phyloP scores from a whole-genome alignment of 2,329 filamentous ascomycete species.

The Bipolaris bicolor region DNA sequence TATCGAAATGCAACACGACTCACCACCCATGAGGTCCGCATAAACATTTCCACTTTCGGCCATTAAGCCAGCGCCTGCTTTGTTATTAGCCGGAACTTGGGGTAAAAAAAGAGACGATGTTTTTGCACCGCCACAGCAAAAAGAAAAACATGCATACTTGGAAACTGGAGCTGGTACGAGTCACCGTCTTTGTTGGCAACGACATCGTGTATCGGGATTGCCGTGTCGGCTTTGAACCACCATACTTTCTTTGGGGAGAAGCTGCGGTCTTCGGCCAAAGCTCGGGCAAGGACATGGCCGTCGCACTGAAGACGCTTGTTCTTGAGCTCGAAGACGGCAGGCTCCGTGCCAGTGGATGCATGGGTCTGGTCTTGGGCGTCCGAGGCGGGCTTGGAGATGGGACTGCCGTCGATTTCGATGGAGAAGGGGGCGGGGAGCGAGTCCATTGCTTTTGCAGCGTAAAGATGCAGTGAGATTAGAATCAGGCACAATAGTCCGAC shows the following conservation, averaged over 20 bases:
- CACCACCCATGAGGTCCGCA: slow-evolving; percentile 22
- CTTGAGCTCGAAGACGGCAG: slow-evolving; percentile 30
- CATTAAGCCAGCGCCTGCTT: slow-evolving; percentile 20
- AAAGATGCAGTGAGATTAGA: slow-evolving; percentile 5
- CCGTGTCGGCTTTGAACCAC: slow-evolving; percentile 30
- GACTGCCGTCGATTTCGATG: slow-evolving; percentile 29
- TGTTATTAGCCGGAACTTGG: not conserved
- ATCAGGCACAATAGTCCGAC: slow-evolving; percentile 10
- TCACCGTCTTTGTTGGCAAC: slow-evolving; percentile 23
- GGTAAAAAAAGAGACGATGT: not conserved
- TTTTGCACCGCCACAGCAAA: not conserved
- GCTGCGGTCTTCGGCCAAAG: slow-evolving; percentile 25
- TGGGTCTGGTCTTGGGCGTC: slow-evolving; percentile 23
- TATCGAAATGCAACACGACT: slow-evolving; percentile 3
- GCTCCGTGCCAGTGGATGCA: slow-evolving; percentile 23
- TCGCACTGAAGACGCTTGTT: slow-evolving; percentile 23
- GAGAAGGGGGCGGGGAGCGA: slow-evolving; percentile 26
- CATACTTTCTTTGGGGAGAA: slow-evolving; percentile 27
- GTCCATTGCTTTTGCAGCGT: slow-evolving; percentile 21
- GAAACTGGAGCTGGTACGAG: slow-evolving; percentile 22
- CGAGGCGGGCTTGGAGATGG: slow-evolving; percentile 21
- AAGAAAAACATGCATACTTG: slow-evolving; percentile 15
- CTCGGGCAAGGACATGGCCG: slow-evolving; percentile 27
- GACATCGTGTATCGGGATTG: slow-evolving; percentile 21
- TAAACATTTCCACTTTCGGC: slow-evolving; percentile 15